Base-by-base conservation (phyloP, 768 basidiomycete genomes). In the Crepidotus variabilis region DNA sequence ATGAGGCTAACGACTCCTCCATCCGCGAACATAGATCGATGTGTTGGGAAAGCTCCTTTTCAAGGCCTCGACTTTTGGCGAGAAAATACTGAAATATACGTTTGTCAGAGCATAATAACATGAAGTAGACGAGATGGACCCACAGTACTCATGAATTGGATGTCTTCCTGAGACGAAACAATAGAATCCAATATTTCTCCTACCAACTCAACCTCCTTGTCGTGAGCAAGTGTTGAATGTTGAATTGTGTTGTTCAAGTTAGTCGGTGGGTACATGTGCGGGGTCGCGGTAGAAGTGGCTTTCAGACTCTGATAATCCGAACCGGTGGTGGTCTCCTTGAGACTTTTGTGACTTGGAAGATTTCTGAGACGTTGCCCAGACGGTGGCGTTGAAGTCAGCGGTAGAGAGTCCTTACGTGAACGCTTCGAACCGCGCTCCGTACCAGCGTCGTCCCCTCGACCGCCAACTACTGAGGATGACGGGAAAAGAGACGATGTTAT, bases 11-110 rank as follows among this genome's bases (percentile, higher is more conserved):
- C n/a, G 63, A 63, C 14, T 64, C 59, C 54, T 71, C 67, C 14
- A 72, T 66, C 39, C 62, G 64, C 24, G 63, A 54, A 50, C 69
- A 72, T 9, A 63, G 56, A 48, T 73, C 69, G 49, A 69, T 68
- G 47, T 71, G 69, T 49, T 65, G 61, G 5, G 66, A 57, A 22
- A 69, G 60, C 18, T 68, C 66, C 36, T 61, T 51, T 34, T 68
- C 65, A 28, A 63, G 52, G 18, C 59, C 59, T 11, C 60, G 54
- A 20, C 57, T 59, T 52, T 65, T 63, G 2, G 65, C 62, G 18
- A 65, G 60, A 53, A 71, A 67, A 50, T 59, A 64, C 70, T 71
- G 52, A 3, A 50, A 45, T 21, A 50, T 23, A 56, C 43, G 23
- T 18, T 35, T 8, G 46, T 33, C 8, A 28, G 55, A 20, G 48